phyloP scores from a whole-genome alignment of 2,329 filamentous ascomycete genomes.

The Sporothrix protearum region DNA sequence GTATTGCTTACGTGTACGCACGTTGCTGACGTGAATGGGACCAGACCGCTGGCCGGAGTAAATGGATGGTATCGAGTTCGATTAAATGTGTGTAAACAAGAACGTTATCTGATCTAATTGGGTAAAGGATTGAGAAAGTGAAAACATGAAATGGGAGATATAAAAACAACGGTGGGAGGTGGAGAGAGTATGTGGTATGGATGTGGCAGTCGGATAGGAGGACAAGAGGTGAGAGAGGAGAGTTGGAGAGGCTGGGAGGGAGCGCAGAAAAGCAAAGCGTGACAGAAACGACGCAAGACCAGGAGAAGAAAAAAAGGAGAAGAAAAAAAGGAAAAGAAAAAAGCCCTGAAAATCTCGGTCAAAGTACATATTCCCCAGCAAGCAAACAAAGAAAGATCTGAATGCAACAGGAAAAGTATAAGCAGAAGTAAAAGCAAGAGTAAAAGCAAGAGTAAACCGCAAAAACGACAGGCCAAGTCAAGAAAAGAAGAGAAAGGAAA shows the following conservation, averaged over 20 bases:
- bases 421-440: too few relatives aligned
- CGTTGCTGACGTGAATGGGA: background rate
- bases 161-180: background rate
- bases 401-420: too few relatives aligned
- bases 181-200: background rate
- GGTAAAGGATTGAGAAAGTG: background rate
- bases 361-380: background rate
- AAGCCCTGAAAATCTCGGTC: background rate
- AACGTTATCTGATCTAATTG: conserved; percentile 16
- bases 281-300: background rate
- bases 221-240: too few relatives aligned
- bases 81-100: conserved; percentile 11
- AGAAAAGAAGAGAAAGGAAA: too few relatives aligned
- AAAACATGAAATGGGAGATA: background rate
- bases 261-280: background rate
- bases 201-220: background rate
- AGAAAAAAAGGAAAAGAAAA: too few relatives aligned
- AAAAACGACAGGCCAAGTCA: too few relatives aligned
- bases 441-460: too few relatives aligned
- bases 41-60: too few relatives aligned
- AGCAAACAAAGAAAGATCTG: background rate
- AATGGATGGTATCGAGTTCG: conserved; percentile 16
- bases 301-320: background rate
- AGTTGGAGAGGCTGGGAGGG: background rate
- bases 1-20: background rate